Evolutionary conservation across 805 yeast genomes (phyloP), one percentile per base, ranked within the genome.

Genomic region (Yueomyces sinensis): DNA sequence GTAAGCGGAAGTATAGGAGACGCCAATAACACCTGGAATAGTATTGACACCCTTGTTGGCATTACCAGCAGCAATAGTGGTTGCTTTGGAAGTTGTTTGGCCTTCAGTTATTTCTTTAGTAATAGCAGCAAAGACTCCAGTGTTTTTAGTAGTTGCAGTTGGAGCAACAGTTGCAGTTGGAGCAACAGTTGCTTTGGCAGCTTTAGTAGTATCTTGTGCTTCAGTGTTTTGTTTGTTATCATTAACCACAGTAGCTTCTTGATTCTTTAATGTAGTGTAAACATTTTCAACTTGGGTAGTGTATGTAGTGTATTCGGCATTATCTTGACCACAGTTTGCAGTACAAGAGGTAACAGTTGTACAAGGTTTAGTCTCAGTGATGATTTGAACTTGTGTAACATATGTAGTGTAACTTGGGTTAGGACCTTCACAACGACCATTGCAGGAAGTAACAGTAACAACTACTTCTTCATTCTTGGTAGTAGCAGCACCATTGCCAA

Each of bases 401-500:
- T 5, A 13, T 25, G 41, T 31, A 3, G 54, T 51, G 7, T 44
- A 45, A 36, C 41, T 41, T 6, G 48, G 40, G 5, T 37, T 36
- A n/a, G 36, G 33, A 4, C 42, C 39, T 7, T 40, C 37, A 45
- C 36, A 33, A 20, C 31, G 23, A 31, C 32, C 27, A 31, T 15
- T 20, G 28, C 24, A 30, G 33, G 38, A 32, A 25, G 36, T 41
- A 40, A 59, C 52, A 40, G 32, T 31, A 40, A 39, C 11, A 22
- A 22, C 24, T 7, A 11, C 11, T 22, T 22, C 24, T 7, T 22
- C 24, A 7, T 22, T 22, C 24, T 22, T 39, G 38, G 34, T 41
- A 35, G 58, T 50, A 28, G 56, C 54, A 33, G 44, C 40, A 38
- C 54, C 51, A 34, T 41, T 30, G 9, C 42, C 43, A 19, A 58